Percentiles rank a stretch among this genome's conserved stretches.
Evolutionary conservation across 495 filamentous ascomycete genomes (phyloP).

Genomic region (Lophiotrema nucula): DNA sequence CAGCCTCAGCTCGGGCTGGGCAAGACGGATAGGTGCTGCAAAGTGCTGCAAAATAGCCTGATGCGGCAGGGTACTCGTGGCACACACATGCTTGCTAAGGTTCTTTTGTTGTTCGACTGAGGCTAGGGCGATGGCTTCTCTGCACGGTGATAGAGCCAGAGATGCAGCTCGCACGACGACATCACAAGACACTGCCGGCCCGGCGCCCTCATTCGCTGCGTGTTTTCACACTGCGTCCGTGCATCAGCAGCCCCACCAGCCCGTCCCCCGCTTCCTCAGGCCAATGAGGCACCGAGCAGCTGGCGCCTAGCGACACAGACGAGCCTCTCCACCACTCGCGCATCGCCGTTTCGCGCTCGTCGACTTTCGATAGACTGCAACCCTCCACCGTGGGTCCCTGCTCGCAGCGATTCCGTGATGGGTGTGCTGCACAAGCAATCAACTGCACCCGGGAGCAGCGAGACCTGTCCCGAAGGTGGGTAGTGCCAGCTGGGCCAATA

Average conservation of each 20-base stretch:
- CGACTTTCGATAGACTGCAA: conserved; percentile 9
- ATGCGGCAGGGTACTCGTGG: conserved; percentile 7
- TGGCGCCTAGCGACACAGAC: conserved; percentile 14
- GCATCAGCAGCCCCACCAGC: conserved; percentile 6
- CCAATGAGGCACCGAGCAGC: conserved; percentile 22
- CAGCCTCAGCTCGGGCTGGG: no score
- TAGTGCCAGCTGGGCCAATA: conserved; percentile 17
- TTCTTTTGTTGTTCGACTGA: not conserved
- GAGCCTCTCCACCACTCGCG: conserved; percentile 24
- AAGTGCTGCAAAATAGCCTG: conserved; percentile 19
- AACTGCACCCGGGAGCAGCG: conserved; percentile 24
- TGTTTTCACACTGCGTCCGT: conserved; percentile 25
- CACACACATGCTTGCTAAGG: no score
- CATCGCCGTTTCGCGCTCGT: conserved; percentile 29
- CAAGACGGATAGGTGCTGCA: not conserved
- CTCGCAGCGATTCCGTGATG: not conserved
- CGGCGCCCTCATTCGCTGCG: conserved; percentile 12
- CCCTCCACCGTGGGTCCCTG: conserved; percentile 8
- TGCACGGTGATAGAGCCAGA: conserved; percentile 33
- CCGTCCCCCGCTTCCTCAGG: conserved; percentile 3
- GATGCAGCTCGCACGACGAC: conserved; percentile 9
- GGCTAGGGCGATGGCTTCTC: not conserved
- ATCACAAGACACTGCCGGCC: conserved; percentile 14
- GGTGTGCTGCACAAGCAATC: conserved; percentile 29
- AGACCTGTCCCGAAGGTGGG: conserved; percentile 7